Evolutionary conservation across 768 basidiomycete genomes (phyloP).

Genomic region (Calvatia gigantea): DNA sequence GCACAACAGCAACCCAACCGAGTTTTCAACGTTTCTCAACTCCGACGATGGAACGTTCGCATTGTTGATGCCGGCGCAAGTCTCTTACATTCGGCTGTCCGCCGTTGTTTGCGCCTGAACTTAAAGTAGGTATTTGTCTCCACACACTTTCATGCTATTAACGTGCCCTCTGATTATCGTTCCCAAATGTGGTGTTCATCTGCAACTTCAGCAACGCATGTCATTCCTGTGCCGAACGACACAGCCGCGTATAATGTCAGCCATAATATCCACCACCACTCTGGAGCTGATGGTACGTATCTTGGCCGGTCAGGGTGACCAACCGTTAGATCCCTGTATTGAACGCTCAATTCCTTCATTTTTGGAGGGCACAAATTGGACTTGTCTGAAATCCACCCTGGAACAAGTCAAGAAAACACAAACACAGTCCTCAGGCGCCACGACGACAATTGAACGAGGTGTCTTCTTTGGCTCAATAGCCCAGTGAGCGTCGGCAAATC

Average conservation of each 20-base stretch:
- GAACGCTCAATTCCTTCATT: not conserved
- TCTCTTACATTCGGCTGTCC: too few species aligned
- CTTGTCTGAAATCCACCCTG: conserved; percentile 17
- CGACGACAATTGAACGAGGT: not conserved
- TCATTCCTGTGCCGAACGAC: not conserved
- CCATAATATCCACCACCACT: not conserved
- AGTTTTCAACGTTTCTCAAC: too few species aligned
- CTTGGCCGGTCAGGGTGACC: too few species aligned
- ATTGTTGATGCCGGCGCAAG: too few species aligned
- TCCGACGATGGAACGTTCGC: too few species aligned
- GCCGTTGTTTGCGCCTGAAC: too few species aligned
- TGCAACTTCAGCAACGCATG: not conserved
- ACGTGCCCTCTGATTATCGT: too few species aligned
- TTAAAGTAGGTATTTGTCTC: too few species aligned
- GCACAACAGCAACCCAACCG: too few species aligned
- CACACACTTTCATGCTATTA: too few species aligned
- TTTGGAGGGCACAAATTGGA: conserved; percentile 15
- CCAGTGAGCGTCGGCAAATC: conserved; percentile 25
- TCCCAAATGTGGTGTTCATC: not conserved
- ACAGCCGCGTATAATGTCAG: not conserved
- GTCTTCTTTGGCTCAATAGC: conserved; percentile 19
- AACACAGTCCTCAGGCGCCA: conserved; percentile 11
- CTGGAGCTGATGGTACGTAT: not conserved
- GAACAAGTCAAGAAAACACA: conserved; percentile 15
- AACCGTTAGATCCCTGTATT: not conserved